A percentile compares a stretch with the other conserved stretches of the same genome.
phyloP scores from a whole-genome alignment of 2,329 filamentous ascomycete genomes.

The Westerdykella aurantiaca region DNA sequence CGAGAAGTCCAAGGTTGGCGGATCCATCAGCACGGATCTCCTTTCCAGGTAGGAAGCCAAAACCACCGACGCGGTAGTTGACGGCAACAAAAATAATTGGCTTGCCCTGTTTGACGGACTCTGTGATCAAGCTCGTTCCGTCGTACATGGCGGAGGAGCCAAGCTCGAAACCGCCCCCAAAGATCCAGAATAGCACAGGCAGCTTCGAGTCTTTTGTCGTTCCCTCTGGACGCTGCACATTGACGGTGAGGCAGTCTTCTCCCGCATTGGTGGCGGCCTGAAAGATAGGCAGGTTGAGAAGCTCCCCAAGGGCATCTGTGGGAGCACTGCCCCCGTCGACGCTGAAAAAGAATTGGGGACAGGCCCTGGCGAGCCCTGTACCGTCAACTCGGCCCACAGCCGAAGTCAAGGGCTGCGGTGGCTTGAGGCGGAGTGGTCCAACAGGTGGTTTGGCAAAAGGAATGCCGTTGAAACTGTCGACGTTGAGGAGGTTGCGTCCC shows the following conservation, averaged over 20 bases:
- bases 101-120: conserved; percentile 48
- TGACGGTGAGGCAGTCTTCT: conserved; percentile 43
- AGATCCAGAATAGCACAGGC: conserved; percentile 48
- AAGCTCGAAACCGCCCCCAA: conserved; percentile 42
- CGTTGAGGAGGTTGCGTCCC: conserved; percentile 41
- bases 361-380: conserved; percentile 54
- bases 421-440: conserved; percentile 61
- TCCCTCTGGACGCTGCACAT: conserved; percentile 39
- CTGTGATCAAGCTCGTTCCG: conserved; percentile 35
- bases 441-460: conserved; percentile 68
- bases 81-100: conserved; percentile 70
- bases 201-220: conserved; percentile 36
- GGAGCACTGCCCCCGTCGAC: conserved; percentile 37
- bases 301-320: conserved; percentile 30
- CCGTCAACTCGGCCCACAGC: conserved; percentile 58
- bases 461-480: conserved; percentile 69
- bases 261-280: conserved; percentile 33
- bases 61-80: conserved; percentile 71
- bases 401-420: conserved; percentile 56
- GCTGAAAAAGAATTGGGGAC: conserved; percentile 65
- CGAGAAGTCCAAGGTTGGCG: conserved; percentile 64
- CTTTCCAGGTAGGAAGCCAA: conserved; percentile 66
- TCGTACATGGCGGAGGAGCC: conserved; percentile 39
- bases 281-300: conserved; percentile 38
- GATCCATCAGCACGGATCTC: conserved; percentile 63